These are phyloP conservation scores for Neurospora crassa DNA, from an alignment of 2,329 filamentous ascomycete genomes.

Conservation along the genomic window DNA sequence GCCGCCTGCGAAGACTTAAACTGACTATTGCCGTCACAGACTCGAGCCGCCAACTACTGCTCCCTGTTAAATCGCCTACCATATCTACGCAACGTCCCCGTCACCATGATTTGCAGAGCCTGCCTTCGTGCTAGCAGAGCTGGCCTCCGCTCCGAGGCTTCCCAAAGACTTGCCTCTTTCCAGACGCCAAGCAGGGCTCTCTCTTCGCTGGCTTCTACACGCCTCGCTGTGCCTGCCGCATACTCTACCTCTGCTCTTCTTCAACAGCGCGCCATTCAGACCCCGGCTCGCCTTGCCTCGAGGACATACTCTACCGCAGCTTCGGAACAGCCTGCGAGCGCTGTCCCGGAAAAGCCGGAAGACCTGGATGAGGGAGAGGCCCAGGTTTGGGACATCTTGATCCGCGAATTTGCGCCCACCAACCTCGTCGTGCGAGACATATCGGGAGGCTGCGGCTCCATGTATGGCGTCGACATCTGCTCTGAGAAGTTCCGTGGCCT, in stretches of 20 bases:
- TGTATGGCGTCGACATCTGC: constrained; percentile 76
- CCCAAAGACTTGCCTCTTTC: not conserved
- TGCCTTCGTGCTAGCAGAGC: constrained; percentile 13
- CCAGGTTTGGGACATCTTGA: constrained; percentile 46
- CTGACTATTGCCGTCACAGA: not conserved
- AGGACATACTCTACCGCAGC: constrained; percentile 8
- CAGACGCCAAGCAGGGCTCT: constrained; percentile 3
- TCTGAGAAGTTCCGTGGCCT: constrained; percentile 62
- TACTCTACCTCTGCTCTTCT: not conserved
- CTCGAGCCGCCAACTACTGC: not conserved
- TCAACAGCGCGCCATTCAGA: not conserved
- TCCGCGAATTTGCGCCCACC: constrained; percentile 39
- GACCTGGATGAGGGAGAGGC: constrained; percentile 47
- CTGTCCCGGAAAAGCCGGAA: constrained; percentile 33
- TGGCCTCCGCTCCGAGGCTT: constrained; percentile 4
- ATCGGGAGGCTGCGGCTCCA: constrained; percentile 74
- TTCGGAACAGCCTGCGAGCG: constrained; percentile 15
- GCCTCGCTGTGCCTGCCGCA: not conserved
- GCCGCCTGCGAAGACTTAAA: not conserved
- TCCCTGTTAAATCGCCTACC: not conserved
- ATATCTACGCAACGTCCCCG: not conserved
- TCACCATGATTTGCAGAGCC: constrained; percentile 18
- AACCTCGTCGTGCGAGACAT: constrained; percentile 64
- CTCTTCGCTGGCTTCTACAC: constrained; percentile 3
- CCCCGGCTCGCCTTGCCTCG: not conserved